A percentile compares a stretch with the other conserved stretches of the same genome.
Conservation (phyloP, 1,139 yeast species). For the Suhomyces choctaworum region DNA sequence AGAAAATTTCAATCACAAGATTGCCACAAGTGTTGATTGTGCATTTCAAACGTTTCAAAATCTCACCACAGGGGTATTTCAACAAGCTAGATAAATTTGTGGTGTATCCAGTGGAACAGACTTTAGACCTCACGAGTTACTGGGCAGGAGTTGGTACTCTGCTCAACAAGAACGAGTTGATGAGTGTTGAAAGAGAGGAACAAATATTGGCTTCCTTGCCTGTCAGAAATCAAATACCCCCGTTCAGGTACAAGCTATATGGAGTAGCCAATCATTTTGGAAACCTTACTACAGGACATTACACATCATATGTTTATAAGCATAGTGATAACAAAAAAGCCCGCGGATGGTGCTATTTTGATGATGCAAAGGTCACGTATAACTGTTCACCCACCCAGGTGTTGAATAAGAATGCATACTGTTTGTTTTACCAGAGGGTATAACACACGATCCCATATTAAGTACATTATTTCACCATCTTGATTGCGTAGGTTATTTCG, state of each 20-base stretch:
- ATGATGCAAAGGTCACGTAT: conserved; percentile 60
- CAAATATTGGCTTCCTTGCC: conserved; percentile 56
- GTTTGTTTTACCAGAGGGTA: conserved; percentile 61
- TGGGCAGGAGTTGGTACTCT: conserved; percentile 64
- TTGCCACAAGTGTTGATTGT: conserved; percentile 71
- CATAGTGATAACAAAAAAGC: conserved; percentile 34
- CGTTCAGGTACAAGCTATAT: conserved; percentile 74
- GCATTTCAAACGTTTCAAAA: conserved; percentile 77
- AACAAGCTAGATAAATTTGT: conserved; percentile 65
- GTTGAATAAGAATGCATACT: conserved; percentile 68
- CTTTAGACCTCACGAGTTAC: conserved; percentile 67
- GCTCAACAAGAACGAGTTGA: conserved; percentile 18
- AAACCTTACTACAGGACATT: conserved; percentile 81
- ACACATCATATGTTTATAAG: conserved; percentile 80
- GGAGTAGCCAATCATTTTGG: conserved; percentile 93
- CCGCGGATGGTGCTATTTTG: conserved; percentile 73
- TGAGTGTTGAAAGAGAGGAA: conserved; percentile 38
- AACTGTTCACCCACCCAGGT: conserved; percentile 46
- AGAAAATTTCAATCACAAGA: conserved; percentile 67
- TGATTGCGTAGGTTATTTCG: too few species aligned
- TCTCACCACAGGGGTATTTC: conserved; percentile 43
- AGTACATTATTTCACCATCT: too few species aligned
- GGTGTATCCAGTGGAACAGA: conserved; percentile 55
- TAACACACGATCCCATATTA: conserved; percentile 16
- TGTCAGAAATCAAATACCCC: conserved; percentile 72